phyloP scores from a whole-genome alignment of 1,284 basidiomycete genomes.

The Puccinia brachypodii region DNA sequence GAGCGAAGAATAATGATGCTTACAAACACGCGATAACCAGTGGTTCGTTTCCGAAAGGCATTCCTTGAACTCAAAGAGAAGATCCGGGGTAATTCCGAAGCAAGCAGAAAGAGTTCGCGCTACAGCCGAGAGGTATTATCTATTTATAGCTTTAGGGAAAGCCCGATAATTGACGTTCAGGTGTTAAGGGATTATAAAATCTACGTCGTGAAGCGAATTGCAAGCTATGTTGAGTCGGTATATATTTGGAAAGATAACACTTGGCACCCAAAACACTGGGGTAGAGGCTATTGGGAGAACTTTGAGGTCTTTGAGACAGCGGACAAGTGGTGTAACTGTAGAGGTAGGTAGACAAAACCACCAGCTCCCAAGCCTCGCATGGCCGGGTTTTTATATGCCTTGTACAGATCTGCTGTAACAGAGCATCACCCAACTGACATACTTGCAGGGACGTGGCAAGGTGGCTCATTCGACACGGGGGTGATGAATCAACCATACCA shows the following conservation, averaged over 20 bases:
- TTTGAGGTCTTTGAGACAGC: not conserved
- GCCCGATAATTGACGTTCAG: not conserved
- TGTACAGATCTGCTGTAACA: not conserved
- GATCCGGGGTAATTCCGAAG: not conserved
- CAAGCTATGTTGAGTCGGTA: not conserved
- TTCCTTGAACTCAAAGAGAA: not conserved
- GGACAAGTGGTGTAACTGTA: not conserved
- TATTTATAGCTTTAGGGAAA: not conserved
- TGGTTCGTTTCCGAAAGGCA: constrained; percentile 3
- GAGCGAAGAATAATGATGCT: constrained; percentile 1
- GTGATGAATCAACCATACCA: constrained; percentile 1
- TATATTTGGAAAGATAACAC: not conserved
- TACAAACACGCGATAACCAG: constrained; percentile 14
- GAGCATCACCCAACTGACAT: constrained; percentile 11
- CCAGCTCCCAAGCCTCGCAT: not conserved
- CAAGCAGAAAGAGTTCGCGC: not conserved
- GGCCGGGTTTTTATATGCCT: not conserved
- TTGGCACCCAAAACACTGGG: not conserved
- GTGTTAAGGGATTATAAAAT: not conserved
- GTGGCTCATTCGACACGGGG: constrained; percentile 7
- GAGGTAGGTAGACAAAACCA: not conserved
- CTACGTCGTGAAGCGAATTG: not conserved
- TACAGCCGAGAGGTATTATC: not conserved
- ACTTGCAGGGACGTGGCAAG: not conserved
- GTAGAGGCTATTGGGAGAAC: not conserved